Percentiles rank a stretch among this genome's conserved stretches.
phyloP scores from a whole-genome alignment of 371 early-diverging fungal genomes.

The Mortierella sp. region DNA sequence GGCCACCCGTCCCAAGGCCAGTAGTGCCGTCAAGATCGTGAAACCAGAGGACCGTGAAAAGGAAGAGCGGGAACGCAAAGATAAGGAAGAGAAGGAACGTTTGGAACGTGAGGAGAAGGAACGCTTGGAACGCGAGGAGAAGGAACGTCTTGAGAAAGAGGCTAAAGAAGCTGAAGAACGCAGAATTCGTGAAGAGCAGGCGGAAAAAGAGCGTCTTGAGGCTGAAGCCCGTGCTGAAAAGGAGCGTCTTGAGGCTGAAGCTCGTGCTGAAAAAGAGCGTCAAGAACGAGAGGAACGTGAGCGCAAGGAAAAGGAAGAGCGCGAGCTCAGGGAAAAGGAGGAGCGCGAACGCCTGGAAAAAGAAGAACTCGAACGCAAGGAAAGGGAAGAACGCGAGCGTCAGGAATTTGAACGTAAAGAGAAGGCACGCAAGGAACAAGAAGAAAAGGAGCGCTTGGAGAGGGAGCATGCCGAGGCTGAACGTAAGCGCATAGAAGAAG shows the following conservation, averaged over 20 bases:
- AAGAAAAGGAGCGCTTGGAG: conserved; percentile 57
- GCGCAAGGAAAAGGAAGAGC: conserved; percentile 27
- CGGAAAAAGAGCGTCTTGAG: conserved; percentile 37
- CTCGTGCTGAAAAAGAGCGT: conserved; percentile 45
- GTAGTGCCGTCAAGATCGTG: conserved; percentile 71
- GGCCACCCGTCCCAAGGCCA: conserved; percentile 53
- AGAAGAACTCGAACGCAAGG: conserved; percentile 41
- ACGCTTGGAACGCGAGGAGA: conserved; percentile 51
- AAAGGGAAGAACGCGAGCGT: conserved; percentile 55
- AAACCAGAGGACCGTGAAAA: conserved; percentile 59
- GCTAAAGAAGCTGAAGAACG: conserved; percentile 42
- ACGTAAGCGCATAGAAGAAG: too few species aligned
- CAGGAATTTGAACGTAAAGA: conserved; percentile 52
- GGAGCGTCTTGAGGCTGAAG: conserved; percentile 48
- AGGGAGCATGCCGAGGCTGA: conserved; percentile 54
- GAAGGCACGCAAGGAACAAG: conserved; percentile 48
- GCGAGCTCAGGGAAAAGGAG: conserved; percentile 32
- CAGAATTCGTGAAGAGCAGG: conserved; percentile 39
- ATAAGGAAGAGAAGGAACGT: conserved; percentile 61
- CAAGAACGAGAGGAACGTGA: conserved; percentile 58
- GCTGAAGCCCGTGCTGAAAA: conserved; percentile 45
- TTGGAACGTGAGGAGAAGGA: conserved; percentile 62
- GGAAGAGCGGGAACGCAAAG: conserved; percentile 54
- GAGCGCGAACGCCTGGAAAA: conserved; percentile 52
- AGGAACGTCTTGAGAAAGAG: conserved; percentile 56